Evolutionary conservation across 345 rosid genomes (phyloP).

Genomic region (Bruguiera sexangula): DNA sequence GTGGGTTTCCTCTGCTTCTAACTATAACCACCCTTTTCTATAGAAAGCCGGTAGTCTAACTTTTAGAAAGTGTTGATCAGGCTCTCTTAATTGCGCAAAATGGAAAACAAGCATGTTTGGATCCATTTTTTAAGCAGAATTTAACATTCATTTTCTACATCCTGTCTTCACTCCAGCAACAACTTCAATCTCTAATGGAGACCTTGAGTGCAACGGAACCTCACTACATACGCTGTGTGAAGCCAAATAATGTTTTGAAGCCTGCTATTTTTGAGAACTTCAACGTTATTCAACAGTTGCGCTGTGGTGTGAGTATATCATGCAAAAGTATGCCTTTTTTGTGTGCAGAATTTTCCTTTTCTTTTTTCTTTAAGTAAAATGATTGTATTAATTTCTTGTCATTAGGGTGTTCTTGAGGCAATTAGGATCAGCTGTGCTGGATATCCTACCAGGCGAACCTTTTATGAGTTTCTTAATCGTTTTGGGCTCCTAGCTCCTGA

Average conservation of each 20-base stretch:
- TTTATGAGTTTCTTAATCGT: conserved; percentile 89
- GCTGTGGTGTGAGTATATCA: conserved; percentile 82
- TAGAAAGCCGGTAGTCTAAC: too few species aligned
- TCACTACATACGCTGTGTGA: conserved; percentile 96
- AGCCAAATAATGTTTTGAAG: conserved; percentile 92
- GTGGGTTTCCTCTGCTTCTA: too few species aligned
- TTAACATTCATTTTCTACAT: background rate
- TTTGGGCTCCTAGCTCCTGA: conserved; percentile 94
- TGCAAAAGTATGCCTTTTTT: background rate
- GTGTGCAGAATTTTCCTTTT: background rate
- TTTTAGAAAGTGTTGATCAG: too few species aligned
- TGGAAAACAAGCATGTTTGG: too few species aligned
- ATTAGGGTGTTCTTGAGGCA: conserved; percentile 94
- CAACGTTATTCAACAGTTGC: conserved; percentile 81
- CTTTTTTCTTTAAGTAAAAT: background rate
- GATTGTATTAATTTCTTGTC: background rate
- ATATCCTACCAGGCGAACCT: conserved; percentile 89
- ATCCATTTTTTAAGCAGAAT: too few species aligned
- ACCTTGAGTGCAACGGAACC: conserved; percentile 88
- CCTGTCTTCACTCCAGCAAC: conserved; percentile 41
- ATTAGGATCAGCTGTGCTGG: conserved; percentile 99
- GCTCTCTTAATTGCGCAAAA: too few species aligned
- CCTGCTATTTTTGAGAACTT: conserved; percentile 89
- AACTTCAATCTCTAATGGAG: conserved; percentile 97
- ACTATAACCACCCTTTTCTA: too few species aligned